Evolutionary conservation across 2,329 filamentous ascomycete species (phyloP).

Genomic region (Neurospora sp.): DNA sequence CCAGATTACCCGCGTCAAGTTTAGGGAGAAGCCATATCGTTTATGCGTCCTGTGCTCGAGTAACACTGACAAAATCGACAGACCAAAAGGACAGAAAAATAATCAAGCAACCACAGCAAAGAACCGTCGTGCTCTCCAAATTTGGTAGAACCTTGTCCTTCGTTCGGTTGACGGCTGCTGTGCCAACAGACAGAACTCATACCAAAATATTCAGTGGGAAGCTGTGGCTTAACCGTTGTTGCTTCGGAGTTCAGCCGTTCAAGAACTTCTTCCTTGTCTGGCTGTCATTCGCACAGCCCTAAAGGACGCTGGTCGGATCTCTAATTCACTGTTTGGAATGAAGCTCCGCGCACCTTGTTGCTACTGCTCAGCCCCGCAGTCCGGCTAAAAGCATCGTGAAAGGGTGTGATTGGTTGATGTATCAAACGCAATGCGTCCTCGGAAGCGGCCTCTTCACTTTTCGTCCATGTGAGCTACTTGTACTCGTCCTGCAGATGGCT

Average conservation of each 20-base stretch:
- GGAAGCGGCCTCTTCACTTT: neutral
- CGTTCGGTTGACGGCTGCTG: neutral
- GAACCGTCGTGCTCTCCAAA: too few relatives aligned
- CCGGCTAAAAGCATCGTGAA: neutral
- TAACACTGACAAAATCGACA: neutral
- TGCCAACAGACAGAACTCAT: too few relatives aligned
- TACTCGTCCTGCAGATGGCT: neutral
- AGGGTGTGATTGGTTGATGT: neutral
- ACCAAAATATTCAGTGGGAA: too few relatives aligned
- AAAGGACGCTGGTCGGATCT: too few relatives aligned
- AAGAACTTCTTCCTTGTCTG: neutral
- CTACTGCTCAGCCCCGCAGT: neutral
- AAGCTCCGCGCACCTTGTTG: neutral
- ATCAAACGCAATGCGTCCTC: neutral
- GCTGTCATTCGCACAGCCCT: too few relatives aligned
- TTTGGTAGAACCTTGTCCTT: too few relatives aligned
- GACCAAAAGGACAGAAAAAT: neutral
- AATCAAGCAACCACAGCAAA: neutral
- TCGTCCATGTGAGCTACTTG: neutral
- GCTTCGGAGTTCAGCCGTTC: neutral
- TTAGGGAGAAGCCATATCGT: too few relatives aligned
- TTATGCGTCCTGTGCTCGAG: neutral
- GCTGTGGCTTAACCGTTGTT: neutral
- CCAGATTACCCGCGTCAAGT: neutral
- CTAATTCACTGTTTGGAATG: too few relatives aligned